phyloP scores from a whole-genome alignment of 768 basidiomycete species.

The Lactarius trivialis region DNA sequence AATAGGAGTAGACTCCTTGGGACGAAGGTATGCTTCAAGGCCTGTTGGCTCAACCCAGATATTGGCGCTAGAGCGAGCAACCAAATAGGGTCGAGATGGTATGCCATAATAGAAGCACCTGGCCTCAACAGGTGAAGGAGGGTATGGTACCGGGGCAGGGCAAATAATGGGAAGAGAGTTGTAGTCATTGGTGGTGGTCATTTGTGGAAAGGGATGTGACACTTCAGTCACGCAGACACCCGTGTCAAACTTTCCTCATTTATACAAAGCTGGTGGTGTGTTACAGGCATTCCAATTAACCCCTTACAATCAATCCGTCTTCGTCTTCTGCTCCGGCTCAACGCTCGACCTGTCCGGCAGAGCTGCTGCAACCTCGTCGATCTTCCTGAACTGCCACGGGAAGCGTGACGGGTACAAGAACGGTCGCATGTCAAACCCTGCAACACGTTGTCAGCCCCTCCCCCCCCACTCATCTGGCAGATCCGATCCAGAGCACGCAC shows the following conservation, averaged over 20 bases:
- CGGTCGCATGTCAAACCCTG: slow-evolving; percentile 92
- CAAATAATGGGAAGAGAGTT: too few species aligned
- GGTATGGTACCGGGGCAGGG: too few species aligned
- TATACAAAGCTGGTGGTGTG: background rate
- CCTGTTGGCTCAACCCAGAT: too few species aligned
- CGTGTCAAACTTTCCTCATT: background rate
- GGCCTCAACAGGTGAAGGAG: too few species aligned
- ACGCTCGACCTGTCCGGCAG: slow-evolving; percentile 61
- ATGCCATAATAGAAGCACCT: too few species aligned
- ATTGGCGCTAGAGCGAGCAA: too few species aligned
- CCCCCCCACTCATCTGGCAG: background rate
- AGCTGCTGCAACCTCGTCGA: slow-evolving; percentile 75
- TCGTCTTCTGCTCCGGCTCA: slow-evolving; percentile 17
- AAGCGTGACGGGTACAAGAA: slow-evolving; percentile 95
- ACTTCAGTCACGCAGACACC: too few species aligned
- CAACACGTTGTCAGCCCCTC: slow-evolving; percentile 14
- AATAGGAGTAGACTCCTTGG: too few species aligned
- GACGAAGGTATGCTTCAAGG: too few species aligned
- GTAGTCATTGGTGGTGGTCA: too few species aligned
- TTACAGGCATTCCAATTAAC: background rate
- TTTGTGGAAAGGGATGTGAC: too few species aligned
- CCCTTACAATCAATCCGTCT: slow-evolving; percentile 13
- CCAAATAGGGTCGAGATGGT: too few species aligned
- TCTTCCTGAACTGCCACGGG: slow-evolving; percentile 95
- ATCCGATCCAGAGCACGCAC: slow-evolving; percentile 40